Evolutionary conservation across 2,329 filamentous ascomycete species (phyloP).

Genomic region (Cladosporium austrohemisphaericum): DNA sequence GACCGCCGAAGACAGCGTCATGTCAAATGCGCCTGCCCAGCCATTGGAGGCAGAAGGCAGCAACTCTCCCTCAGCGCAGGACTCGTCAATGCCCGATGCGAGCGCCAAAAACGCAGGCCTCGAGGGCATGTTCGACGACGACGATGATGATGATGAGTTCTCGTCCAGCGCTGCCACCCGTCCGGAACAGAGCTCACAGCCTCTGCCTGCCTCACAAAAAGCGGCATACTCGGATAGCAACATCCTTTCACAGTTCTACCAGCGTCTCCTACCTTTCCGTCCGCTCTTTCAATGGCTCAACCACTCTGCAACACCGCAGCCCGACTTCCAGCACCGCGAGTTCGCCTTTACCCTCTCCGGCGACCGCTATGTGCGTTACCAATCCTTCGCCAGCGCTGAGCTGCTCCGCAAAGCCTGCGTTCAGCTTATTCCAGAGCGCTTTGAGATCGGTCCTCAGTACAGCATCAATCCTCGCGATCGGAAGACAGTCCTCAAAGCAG

Average conservation of each 20-base stretch:
- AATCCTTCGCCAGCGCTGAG: slow-evolving; percentile 68
- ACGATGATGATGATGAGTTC: slow-evolving; percentile 56
- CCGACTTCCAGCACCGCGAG: slow-evolving; percentile 88
- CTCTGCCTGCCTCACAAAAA: slow-evolving; percentile 20
- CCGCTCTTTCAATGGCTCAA: slow-evolving; percentile 98
- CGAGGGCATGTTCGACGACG: slow-evolving; percentile 59
- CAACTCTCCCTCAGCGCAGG: slow-evolving; percentile 10
- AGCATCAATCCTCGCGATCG: slow-evolving; percentile 88
- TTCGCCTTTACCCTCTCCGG: slow-evolving; percentile 94
- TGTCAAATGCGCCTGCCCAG: slow-evolving; percentile 30
- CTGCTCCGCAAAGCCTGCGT: slow-evolving; percentile 87
- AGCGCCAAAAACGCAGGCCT: slow-evolving; percentile 31
- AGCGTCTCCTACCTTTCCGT: slow-evolving; percentile 90
- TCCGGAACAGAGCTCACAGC: slow-evolving; percentile 40
- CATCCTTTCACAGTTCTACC: slow-evolving; percentile 90
- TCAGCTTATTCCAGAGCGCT: slow-evolving; percentile 81
- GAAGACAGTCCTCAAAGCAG: slow-evolving; percentile 76
- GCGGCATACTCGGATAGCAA: slow-evolving; percentile 63
- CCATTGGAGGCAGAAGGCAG: slow-evolving; percentile 18
- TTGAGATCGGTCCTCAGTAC: slow-evolving; percentile 98
- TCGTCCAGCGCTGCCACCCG: slow-evolving; percentile 51
- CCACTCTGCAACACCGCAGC: slow-evolving; percentile 78
- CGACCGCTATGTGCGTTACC: slow-evolving; percentile 88
- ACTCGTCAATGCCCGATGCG: slow-evolving; percentile 10
- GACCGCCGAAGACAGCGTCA: slow-evolving; percentile 30